phyloP scores from a whole-genome alignment of 371 early-diverging fungal species.

The Mortierella sp. region DNA sequence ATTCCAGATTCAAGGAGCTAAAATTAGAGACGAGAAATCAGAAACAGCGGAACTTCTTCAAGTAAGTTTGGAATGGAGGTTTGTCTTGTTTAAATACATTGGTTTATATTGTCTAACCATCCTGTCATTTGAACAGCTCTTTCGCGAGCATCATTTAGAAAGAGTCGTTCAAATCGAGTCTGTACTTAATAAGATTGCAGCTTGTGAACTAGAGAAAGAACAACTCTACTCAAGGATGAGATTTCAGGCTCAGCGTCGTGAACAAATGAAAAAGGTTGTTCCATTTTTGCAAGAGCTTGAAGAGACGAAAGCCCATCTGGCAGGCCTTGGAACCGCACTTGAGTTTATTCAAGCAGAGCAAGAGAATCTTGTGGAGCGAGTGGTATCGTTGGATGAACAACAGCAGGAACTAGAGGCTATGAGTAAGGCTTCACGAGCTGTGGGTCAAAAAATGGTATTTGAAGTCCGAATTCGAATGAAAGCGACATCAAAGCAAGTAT shows the following conservation, averaged over 20 bases:
- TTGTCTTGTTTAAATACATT: background rate
- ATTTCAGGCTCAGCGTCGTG: slow-evolving; percentile 20
- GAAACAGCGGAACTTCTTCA: slow-evolving; percentile 23
- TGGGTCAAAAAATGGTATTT: slow-evolving; percentile 29
- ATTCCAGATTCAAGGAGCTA: background rate
- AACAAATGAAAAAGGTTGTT: slow-evolving; percentile 11
- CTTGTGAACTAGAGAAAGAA: slow-evolving; percentile 27
- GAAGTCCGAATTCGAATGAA: background rate
- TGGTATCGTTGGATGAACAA: slow-evolving; percentile 26
- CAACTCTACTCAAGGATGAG: slow-evolving; percentile 35
- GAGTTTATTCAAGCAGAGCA: slow-evolving; percentile 52
- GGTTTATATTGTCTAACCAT: background rate
- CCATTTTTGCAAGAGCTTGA: slow-evolving; percentile 37
- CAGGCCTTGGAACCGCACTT: slow-evolving; percentile 26
- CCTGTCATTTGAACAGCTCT: slow-evolving; percentile 18
- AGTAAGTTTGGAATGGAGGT: slow-evolving; percentile 4
- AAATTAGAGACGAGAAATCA: background rate
- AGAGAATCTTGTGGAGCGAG: slow-evolving; percentile 44
- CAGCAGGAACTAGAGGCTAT: slow-evolving; percentile 24
- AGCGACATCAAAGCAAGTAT: no score
- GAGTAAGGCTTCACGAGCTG: slow-evolving; percentile 21
- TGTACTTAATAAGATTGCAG: slow-evolving; percentile 19
- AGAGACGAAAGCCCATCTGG: slow-evolving; percentile 36
- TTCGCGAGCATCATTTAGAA: slow-evolving; percentile 40
- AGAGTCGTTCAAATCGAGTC: slow-evolving; percentile 39